Evolutionary conservation across 2,329 filamentous ascomycete genomes (phyloP).

Genomic region (Stromatinia cepivora): DNA sequence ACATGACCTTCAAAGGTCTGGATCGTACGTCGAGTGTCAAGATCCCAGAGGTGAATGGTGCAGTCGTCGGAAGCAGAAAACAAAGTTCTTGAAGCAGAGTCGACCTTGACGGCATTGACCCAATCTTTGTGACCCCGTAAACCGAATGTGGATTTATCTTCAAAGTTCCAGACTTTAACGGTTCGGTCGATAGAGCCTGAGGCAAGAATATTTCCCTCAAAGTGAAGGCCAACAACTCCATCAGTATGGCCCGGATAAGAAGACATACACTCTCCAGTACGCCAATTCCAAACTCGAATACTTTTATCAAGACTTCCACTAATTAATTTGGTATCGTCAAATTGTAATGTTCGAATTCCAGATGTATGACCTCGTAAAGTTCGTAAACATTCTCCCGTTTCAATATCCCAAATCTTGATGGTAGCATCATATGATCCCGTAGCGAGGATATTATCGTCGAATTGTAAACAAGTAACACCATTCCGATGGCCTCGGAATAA

Average conservation of each 20-base stretch:
- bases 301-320: constrained; percentile 86
- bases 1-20: constrained; percentile 82
- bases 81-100: constrained; percentile 77
- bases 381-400: constrained; percentile 82
- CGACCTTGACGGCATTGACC: constrained; percentile 94
- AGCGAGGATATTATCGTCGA: constrained; percentile 87
- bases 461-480: constrained; percentile 67
- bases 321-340: constrained; percentile 88
- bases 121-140: constrained; percentile 87
- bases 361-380: constrained; percentile 80
- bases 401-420: constrained; percentile 94
- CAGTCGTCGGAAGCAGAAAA: constrained; percentile 94
- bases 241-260: constrained; percentile 77
- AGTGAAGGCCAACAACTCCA: constrained; percentile 85
- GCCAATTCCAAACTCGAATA: constrained; percentile 95
- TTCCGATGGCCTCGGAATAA: constrained; percentile 86
- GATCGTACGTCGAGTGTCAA: constrained; percentile 80
- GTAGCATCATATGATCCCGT: constrained; percentile 95
- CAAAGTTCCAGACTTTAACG: constrained; percentile 90
- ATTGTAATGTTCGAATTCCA: constrained; percentile 86
- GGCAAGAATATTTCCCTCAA: constrained; percentile 79
- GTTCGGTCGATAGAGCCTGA: constrained; percentile 88
- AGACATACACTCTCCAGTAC: constrained; percentile 81
- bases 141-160: constrained; percentile 75
- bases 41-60: constrained; percentile 88